Conservation (phyloP, 75 land plant genomes). For the Larix kaempferi region DNA sequence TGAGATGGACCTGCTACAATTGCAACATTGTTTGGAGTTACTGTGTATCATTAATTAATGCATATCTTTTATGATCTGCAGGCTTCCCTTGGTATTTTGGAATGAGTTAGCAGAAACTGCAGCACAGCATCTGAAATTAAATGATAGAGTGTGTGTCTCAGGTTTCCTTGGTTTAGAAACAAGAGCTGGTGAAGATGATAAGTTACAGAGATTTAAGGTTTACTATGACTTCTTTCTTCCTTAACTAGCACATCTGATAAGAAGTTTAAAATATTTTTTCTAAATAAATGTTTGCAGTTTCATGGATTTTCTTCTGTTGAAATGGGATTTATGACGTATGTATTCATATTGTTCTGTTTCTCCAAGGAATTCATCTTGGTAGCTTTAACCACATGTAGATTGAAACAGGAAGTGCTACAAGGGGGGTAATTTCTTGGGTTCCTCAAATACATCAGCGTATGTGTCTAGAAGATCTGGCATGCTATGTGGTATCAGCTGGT, state of each 20-base stretch:
- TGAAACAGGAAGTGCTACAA: neutral
- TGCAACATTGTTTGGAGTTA: too few species aligned
- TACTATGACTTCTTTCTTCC: neutral
- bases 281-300: neutral
- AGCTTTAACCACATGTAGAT: too few species aligned
- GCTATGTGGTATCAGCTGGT: neutral
- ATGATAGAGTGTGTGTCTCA: slow-evolving; percentile 61
- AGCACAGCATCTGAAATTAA: slow-evolving; percentile 68
- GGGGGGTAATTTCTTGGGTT: neutral
- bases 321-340: neutral
- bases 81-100: slow-evolving; percentile 78
- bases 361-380: neutral
- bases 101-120: slow-evolving; percentile 85
- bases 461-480: neutral
- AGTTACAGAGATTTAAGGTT: slow-evolving; percentile 47
- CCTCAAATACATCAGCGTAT: neutral
- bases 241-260: neutral
- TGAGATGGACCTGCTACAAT: too few species aligned
- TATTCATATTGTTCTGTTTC: neutral
- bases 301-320: neutral
- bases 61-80: too few species aligned
- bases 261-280: neutral
- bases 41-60: too few species aligned
- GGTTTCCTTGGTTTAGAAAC: slow-evolving; percentile 53
- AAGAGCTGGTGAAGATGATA: slow-evolving; percentile 42